Evolutionary conservation across 2,329 filamentous ascomycete species (phyloP).

Genomic region (Botrytis pseudocinerea): DNA sequence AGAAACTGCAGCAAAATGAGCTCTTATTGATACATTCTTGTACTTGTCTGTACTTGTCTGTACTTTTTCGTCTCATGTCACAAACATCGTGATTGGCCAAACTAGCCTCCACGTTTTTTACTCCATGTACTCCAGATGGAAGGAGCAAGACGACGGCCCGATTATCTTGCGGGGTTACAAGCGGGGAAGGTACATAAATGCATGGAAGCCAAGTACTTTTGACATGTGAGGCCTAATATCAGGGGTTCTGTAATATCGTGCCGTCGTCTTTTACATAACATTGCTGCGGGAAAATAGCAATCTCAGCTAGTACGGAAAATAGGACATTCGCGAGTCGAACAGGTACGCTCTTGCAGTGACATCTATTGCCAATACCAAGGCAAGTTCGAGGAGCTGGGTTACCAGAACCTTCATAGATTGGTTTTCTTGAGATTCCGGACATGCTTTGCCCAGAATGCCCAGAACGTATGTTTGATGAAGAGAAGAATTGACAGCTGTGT

Average conservation of each 20-base stretch:
- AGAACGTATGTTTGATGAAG: neutral
- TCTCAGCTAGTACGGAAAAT: too few relatives aligned
- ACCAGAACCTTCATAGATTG: neutral
- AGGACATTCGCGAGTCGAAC: neutral
- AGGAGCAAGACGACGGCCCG: neutral
- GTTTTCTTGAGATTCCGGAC: neutral
- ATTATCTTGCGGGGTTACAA: conserved; percentile 10
- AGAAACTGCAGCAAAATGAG: neutral
- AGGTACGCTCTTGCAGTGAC: neutral
- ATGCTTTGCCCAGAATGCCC: neutral
- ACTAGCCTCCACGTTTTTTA: neutral
- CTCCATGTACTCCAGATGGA: neutral
- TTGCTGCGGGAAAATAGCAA: neutral
- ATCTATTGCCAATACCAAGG: conserved; percentile 12
- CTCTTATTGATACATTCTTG: neutral
- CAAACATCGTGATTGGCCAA: neutral
- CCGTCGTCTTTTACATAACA: neutral
- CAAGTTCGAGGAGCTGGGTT: neutral
- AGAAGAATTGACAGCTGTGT: neutral
- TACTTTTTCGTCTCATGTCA: conserved; percentile 1
- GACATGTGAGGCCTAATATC: neutral
- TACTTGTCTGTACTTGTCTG: neutral
- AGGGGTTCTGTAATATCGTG: neutral
- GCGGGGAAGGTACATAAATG: neutral
- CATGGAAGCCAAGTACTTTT: conserved; percentile 1